phyloP scores from a whole-genome alignment of 2,329 filamentous ascomycete species.

The Fusarium sp. region DNA sequence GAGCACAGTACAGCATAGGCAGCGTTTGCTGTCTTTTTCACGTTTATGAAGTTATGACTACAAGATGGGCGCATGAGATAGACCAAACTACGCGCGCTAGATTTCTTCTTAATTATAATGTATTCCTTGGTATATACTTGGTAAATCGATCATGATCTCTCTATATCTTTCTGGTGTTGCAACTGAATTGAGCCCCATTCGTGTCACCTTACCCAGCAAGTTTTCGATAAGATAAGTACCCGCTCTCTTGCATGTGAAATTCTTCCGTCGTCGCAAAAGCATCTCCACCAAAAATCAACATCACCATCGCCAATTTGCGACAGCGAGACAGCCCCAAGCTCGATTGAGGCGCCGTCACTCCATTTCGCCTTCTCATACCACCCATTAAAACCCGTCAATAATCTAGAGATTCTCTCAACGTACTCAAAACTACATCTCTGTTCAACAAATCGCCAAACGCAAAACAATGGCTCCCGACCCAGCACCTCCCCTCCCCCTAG shows the following conservation, averaged over 20 bases:
- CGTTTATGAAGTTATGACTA: constrained; percentile 39
- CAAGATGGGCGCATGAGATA: constrained; percentile 12
- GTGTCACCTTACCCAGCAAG: background rate
- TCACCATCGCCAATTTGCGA: constrained; percentile 21
- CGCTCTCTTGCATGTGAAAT: constrained; percentile 42
- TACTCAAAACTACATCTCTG: background rate
- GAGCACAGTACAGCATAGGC: constrained; percentile 3
- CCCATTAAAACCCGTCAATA: no score
- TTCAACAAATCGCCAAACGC: background rate
- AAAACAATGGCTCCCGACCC: constrained; percentile 38
- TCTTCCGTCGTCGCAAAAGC: constrained; percentile 20
- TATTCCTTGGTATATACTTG: constrained; percentile 19
- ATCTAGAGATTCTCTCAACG: background rate
- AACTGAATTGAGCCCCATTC: background rate
- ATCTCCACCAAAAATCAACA: constrained; percentile 32
- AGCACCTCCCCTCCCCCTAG: constrained; percentile 49
- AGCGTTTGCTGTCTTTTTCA: constrained; percentile 14
- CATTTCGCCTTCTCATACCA: no score
- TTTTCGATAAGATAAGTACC: constrained; percentile 40
- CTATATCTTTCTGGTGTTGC: background rate
- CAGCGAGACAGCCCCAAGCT: background rate
- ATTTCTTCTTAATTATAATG: constrained; percentile 40
- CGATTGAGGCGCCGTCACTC: background rate
- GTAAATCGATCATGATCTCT: background rate
- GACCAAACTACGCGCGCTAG: constrained; percentile 14